These are phyloP conservation scores for Tetrahymena elliotti DNA, from an alignment of 73 alveolate genomes.

Conservation along the genomic window DNA sequence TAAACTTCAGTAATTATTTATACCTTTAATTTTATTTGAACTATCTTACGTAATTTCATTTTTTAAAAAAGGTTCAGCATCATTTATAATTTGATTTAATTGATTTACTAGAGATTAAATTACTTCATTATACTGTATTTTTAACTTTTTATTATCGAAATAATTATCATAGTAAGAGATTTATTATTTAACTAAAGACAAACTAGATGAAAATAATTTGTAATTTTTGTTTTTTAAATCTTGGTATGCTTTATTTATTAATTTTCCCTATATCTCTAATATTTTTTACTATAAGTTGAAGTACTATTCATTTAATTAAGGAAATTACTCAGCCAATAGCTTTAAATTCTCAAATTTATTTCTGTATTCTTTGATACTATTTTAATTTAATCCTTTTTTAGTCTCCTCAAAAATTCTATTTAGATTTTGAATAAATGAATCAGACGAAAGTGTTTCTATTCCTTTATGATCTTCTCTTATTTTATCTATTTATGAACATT, in stretches of 20 bases:
- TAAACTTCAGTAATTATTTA: background rate
- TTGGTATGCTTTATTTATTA: background rate
- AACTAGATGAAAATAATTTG: background rate
- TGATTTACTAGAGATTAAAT: too few species aligned
- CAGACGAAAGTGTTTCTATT: too few species aligned
- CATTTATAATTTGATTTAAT: too few species aligned
- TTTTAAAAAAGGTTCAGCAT: background rate
- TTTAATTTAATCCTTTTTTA: background rate
- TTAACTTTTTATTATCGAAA: too few species aligned
- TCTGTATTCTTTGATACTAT: background rate
- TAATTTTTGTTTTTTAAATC: background rate
- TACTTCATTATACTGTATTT: too few species aligned
- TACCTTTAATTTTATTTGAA: background rate
- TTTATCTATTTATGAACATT: too few species aligned
- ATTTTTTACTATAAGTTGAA: too few species aligned
- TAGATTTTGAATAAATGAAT: too few species aligned
- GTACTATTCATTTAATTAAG: background rate
- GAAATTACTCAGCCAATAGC: background rate
- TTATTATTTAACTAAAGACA: too few species aligned
- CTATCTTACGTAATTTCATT: background rate
- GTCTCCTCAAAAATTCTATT: background rate
- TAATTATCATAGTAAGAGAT: too few species aligned
- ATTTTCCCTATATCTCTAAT: background rate
- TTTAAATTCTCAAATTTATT: background rate
- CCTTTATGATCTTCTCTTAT: too few species aligned